Evolutionary conservation across 176 grass and related monocot genomes (phyloP), one percentile per base, ranked within the genome.

Genomic region (Dactylis glomerata): DNA sequence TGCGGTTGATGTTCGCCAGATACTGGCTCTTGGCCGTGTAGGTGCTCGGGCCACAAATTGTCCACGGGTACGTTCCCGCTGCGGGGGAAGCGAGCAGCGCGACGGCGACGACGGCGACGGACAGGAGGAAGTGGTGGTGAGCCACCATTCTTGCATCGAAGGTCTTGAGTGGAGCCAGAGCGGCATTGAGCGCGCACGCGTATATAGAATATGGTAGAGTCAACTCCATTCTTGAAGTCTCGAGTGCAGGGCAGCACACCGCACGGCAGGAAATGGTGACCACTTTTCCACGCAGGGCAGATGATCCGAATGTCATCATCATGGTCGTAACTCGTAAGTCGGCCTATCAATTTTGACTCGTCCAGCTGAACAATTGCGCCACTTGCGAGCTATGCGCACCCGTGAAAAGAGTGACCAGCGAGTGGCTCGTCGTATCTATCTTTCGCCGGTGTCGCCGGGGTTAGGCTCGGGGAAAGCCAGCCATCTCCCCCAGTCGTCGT

Each of bases 1-100:
- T 50, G 23, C 22, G n/a, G 56, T 85, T 16, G 59, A 91, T 73
- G 42, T 93, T 87, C 5, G 44, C 6, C n/a, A 45, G 31, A 73
- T 87, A 93, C 1, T 74, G 77, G 77, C 84, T 83, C 41, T 89
- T 87, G 2, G 80, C 22, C 2, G 61, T 16, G 73, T 75, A 96
- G 52, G 24, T 15, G 40, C 6, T 44, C 1, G 6, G 1, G 68
- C 40, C 68, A 7, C 68, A 72, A 17, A 17, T 44, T 15, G 17
- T 12, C 68, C 68, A 72, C 6, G 68, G 68, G 68, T 72, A 72
- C 28, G 7, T 27, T 63, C 6, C 70, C 42, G 41, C 41, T 2
- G 68, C 41, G 0, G 13, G 3, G 13, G 13, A 44, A 15, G 14
- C 6, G 3, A 72, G 40, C 68, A 46, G 15, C n/a, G 68, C 68